Evolutionary conservation across 768 basidiomycete species (phyloP).

Genomic region (Rubroboletus satanas): DNA sequence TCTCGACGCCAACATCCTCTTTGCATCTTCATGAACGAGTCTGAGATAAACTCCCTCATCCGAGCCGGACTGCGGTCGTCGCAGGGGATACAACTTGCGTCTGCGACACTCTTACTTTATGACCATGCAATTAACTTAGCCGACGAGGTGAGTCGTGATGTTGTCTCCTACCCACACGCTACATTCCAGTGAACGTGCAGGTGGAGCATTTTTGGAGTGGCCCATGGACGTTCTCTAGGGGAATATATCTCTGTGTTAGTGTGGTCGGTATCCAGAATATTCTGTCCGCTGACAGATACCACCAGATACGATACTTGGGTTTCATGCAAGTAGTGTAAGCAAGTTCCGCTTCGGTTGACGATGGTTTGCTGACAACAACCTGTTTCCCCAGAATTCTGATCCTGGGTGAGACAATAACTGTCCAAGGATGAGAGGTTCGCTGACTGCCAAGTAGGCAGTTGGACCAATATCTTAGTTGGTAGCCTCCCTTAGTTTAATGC

Average conservation of each 20-base stretch:
- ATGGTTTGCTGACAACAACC: background rate
- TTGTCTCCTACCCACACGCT: background rate
- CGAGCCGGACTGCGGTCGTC: background rate
- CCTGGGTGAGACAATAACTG: constrained; percentile 1
- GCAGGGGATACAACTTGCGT: background rate
- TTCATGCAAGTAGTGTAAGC: constrained; percentile 5
- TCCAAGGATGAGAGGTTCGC: background rate
- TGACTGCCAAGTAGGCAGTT: background rate
- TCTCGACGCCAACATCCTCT: background rate
- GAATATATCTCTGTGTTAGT: constrained; percentile 11
- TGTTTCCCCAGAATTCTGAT: background rate
- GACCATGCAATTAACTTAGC: constrained; percentile 8
- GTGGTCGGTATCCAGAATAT: background rate
- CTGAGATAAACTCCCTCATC: background rate
- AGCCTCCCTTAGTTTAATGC: background rate
- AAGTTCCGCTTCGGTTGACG: background rate
- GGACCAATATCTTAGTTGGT: constrained; percentile 1
- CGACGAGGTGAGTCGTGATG: constrained; percentile 1
- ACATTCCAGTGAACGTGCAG: background rate
- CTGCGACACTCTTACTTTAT: constrained; percentile 9
- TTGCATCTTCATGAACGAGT: background rate
- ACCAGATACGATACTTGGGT: constrained; percentile 13
- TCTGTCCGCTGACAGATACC: background rate
- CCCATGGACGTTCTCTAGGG: constrained; percentile 8
- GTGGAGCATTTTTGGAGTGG: constrained; percentile 13